Conservation (phyloP, 2,329 filamentous ascomycete genomes). For the Myriosclerotinia curreyana region DNA sequence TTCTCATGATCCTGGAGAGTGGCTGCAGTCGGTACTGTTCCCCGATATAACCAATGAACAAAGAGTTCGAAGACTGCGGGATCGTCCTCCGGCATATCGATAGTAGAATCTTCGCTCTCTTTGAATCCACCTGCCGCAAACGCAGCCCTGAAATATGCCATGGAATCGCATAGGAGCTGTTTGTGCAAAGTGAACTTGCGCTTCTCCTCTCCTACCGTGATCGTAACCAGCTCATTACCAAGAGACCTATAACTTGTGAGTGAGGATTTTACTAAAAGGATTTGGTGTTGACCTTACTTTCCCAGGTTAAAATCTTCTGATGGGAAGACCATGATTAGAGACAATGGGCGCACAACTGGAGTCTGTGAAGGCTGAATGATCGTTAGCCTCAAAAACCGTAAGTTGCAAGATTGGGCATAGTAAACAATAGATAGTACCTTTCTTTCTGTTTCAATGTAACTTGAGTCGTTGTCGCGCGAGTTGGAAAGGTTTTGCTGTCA, state of each 20-base stretch:
- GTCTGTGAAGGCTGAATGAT: background rate
- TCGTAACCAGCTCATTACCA: slow-evolving; percentile 27
- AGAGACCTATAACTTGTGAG: background rate
- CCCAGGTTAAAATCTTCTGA: background rate
- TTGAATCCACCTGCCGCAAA: slow-evolving; percentile 23
- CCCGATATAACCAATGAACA: slow-evolving; percentile 21
- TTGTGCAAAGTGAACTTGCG: slow-evolving; percentile 32
- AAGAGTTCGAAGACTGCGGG: slow-evolving; percentile 9
- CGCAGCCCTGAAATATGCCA: slow-evolving; percentile 20
- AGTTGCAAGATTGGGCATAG: background rate
- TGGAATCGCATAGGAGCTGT: slow-evolving; percentile 26
- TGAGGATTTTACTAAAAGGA: fast-evolving
- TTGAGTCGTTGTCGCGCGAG: background rate
- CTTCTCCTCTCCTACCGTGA: slow-evolving; percentile 29
- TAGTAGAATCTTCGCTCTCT: slow-evolving; percentile 14
- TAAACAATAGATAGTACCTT: too few species aligned
- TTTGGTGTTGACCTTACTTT: background rate
- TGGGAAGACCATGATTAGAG: background rate
- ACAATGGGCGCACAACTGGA: background rate
- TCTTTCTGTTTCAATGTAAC: background rate
- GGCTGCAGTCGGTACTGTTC: background rate
- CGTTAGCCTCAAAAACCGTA: background rate
- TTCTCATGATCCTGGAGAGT: background rate
- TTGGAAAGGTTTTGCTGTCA: background rate
- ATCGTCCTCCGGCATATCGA: slow-evolving; percentile 23